Evolutionary conservation across 2,329 filamentous ascomycete genomes (phyloP).

Genomic region (Hypoxylon sp.): DNA sequence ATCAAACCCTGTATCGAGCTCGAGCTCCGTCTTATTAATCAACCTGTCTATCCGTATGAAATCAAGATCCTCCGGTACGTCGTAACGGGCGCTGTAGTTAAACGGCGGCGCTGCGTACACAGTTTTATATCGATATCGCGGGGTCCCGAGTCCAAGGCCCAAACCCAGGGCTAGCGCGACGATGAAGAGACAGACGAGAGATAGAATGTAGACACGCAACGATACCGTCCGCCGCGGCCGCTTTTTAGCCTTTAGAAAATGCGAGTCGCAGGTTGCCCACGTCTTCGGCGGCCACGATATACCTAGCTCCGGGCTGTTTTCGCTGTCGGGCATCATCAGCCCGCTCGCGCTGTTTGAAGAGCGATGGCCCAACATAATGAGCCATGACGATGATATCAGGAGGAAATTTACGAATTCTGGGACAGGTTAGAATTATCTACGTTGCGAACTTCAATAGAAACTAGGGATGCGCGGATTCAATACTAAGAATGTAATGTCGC

Average conservation of each 20-base stretch:
- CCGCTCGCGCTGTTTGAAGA: constrained; percentile 48
- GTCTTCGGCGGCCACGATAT: constrained; percentile 29
- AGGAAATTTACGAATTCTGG: not conserved
- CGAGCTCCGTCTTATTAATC: constrained; percentile 51
- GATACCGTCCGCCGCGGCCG: constrained; percentile 39
- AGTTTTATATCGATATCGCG: constrained; percentile 32
- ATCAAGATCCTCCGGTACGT: constrained; percentile 45
- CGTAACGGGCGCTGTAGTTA: constrained; percentile 46
- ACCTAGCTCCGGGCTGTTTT: constrained; percentile 27
- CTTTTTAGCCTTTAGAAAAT: constrained; percentile 26
- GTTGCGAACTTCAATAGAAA: not conserved
- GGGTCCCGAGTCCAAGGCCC: constrained; percentile 46
- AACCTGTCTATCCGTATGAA: constrained; percentile 47
- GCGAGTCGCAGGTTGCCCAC: constrained; percentile 37
- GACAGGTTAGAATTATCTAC: constrained; percentile 8
- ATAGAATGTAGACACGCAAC: constrained; percentile 44
- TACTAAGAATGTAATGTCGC: constrained; percentile 46
- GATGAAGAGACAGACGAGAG: constrained; percentile 43
- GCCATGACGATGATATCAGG: constrained; percentile 8
- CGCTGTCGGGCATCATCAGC: constrained; percentile 44
- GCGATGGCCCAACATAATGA: constrained; percentile 46
- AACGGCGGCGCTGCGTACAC: constrained; percentile 21
- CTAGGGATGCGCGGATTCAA: constrained; percentile 43
- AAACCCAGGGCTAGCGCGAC: constrained; percentile 45
- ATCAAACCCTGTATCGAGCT: constrained; percentile 51